Evolutionary conservation across 2,329 filamentous ascomycete genomes (phyloP), one percentile per base, ranked within the genome.

Genomic region (Penicillium sp.): DNA sequence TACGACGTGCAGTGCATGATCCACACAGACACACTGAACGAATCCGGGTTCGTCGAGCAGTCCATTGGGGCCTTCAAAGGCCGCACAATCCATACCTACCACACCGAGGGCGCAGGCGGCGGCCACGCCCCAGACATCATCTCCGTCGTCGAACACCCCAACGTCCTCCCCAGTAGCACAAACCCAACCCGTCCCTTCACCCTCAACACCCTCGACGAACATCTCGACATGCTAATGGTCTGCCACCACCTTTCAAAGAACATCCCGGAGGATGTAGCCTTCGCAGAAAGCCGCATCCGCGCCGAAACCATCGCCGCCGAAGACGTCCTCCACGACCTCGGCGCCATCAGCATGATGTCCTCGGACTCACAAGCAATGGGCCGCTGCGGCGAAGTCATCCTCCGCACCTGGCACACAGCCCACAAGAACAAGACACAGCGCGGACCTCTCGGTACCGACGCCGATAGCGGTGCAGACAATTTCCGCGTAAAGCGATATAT

Each of bases 161-260:
- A 97, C 70, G 92, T 97, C 2, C 83, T 97, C 0, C 93, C 93
- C 0, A 91, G 88, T 5, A 93, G 88, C 46, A 97, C 93, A 0
- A 97, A 96, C 72, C 93, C 93, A 0, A 97, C 93, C 1, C 82
- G 92, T 2, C 93, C 93, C 0, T 97, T 87, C 75, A 97, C 93
- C 2, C 81, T 83, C 63, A 97, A 97, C 78, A 97, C 93, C 0
- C 83, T 97, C 0, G 93, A 97, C 70, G 93, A 97, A 76, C 93
- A 97, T 76, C 84, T 97, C 15, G 93, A 97, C 78, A 97, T 97
- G 93, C 80, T 97, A 46, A 97, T 97, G 93, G 91, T 96, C 38
- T 97, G 93, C 79, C 93, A 97, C 75, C 93, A 97, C 70, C 80
- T 97, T 10, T 92, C 87, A 51, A 91, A 90, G 75, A 87, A 96